Evolutionary conservation across 495 filamentous ascomycete species (phyloP).

Genomic region (Aspergillus hancockii): DNA sequence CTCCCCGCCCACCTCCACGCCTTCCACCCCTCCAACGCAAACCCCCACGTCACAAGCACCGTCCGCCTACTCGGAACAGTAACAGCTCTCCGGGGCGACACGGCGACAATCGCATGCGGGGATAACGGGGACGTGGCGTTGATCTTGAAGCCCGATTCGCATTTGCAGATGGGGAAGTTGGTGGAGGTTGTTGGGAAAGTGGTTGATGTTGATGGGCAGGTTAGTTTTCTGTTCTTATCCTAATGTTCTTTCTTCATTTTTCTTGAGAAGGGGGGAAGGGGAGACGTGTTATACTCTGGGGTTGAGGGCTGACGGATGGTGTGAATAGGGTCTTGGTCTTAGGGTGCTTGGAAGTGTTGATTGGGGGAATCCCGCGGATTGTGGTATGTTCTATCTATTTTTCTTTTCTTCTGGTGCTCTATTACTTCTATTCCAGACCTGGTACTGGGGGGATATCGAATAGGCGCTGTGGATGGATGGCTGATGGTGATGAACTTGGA

Average conservation of each 20-base stretch:
- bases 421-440: background rate
- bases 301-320: background rate
- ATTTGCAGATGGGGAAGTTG: conserved; percentile 74
- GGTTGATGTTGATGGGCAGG: conserved; percentile 52
- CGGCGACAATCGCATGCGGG: conserved; percentile 71
- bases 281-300: background rate
- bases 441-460: background rate
- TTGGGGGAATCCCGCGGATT: conserved; percentile 61
- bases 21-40: conserved; percentile 51
- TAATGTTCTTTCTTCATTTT: conserved; percentile 1
- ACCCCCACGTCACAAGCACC: conserved; percentile 52
- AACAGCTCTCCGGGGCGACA: conserved; percentile 74
- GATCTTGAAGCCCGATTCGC: conserved; percentile 76
- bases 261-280: too few relatives aligned
- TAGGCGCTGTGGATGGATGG: background rate
- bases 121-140: conserved; percentile 66
- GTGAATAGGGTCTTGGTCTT: conserved; percentile 63
- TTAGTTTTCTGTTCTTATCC: conserved; percentile 14
- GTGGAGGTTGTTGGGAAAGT: conserved; percentile 94
- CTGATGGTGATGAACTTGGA: background rate
- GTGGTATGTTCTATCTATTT: conserved; percentile 29
- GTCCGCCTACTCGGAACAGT: conserved; percentile 89
- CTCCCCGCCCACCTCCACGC: conserved; percentile 65
- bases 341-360: conserved; percentile 75
- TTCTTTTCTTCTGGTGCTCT: conserved; percentile 10